phyloP scores from a whole-genome alignment of 495 filamentous ascomycete genomes.

The Cudoniella acicularis region DNA sequence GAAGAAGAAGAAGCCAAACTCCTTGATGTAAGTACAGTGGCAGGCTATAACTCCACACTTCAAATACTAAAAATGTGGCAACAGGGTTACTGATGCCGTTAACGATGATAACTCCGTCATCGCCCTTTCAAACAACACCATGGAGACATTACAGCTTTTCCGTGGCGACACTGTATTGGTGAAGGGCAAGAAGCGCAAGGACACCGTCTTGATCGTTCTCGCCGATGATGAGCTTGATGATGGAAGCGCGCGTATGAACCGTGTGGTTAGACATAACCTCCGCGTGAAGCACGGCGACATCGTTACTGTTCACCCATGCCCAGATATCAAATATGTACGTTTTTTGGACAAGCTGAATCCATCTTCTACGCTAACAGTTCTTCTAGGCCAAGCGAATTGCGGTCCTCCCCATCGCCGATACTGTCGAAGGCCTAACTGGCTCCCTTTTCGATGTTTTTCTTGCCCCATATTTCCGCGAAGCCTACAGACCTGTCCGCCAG shows the following conservation, averaged over 20 bases:
- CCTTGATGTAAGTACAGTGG: conserved; percentile 71
- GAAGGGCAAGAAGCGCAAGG: conserved; percentile 99
- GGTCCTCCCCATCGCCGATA: conserved; percentile 96
- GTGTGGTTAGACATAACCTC: conserved; percentile 95
- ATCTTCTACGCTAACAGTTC: no score
- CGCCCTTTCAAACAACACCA: conserved; percentile 96
- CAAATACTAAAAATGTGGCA: conserved; percentile 36
- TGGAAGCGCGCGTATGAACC: conserved; percentile 93
- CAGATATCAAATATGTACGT: conserved; percentile 99
- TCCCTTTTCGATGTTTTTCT: conserved; percentile 99
- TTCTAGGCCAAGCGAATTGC: conserved; percentile 94
- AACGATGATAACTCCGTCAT: conserved; percentile 99
- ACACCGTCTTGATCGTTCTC: conserved; percentile 94
- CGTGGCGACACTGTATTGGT: conserved; percentile 96
- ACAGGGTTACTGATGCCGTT: conserved; percentile 90
- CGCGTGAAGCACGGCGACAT: conserved; percentile 98
- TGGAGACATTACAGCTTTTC: conserved; percentile 97
- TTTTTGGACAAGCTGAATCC: no score
- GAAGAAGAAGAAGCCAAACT: conserved; percentile 99
- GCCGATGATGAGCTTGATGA: conserved; percentile 98
- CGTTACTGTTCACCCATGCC: conserved; percentile 95
- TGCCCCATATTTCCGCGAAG: conserved; percentile 98
- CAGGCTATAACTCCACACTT: conserved; percentile 1
- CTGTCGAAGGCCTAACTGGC: conserved; percentile 93
- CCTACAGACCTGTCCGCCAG: conserved; percentile 93